Conservation (phyloP, 2,329 filamentous ascomycete genomes). For the Pseudogymnoascus sp. region DNA sequence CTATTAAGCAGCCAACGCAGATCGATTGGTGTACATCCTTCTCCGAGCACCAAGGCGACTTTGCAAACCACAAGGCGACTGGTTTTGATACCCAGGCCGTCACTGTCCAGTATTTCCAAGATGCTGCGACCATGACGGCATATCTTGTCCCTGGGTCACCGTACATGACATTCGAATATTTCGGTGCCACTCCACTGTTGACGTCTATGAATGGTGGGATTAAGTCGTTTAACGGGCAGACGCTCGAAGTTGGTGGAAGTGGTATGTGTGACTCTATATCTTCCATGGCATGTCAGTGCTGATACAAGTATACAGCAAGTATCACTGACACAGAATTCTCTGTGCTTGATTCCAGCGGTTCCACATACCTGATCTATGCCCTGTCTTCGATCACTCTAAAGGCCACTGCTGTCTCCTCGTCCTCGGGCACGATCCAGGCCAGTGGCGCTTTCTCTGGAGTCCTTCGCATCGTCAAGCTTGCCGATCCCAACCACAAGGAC, state of each 20-base stretch:
- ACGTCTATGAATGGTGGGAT: constrained; percentile 15
- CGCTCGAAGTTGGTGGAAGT: constrained; percentile 15
- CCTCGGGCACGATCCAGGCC: constrained; percentile 17
- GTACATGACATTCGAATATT: constrained; percentile 21
- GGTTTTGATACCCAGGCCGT: constrained; percentile 20
- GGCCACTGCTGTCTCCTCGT: constrained; percentile 15
- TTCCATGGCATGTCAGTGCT: not conserved
- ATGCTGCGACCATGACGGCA: constrained; percentile 16
- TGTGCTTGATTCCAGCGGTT: constrained; percentile 19
- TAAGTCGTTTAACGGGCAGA: constrained; percentile 19
- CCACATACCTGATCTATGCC: constrained; percentile 20
- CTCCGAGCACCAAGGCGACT: constrained; percentile 19
- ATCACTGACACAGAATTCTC: constrained; percentile 20
- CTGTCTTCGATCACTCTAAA: constrained; percentile 20
- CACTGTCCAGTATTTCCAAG: constrained; percentile 22
- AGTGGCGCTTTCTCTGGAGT: constrained; percentile 17
- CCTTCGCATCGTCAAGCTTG: constrained; percentile 20
- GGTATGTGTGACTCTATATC: constrained; percentile 11
- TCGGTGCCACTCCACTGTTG: constrained; percentile 12
- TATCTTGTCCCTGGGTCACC: constrained; percentile 21
- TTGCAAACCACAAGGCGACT: constrained; percentile 23
- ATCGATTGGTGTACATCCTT: constrained; percentile 21
- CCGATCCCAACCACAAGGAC: constrained; percentile 17
- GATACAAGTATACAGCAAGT: constrained; percentile 11
- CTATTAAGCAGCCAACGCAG: constrained; percentile 21